Percentiles rank a stretch among this genome's conserved stretches.
phyloP scores from a whole-genome alignment of 2,329 filamentous ascomycete species.

The Zymoseptoria ardabiliae region DNA sequence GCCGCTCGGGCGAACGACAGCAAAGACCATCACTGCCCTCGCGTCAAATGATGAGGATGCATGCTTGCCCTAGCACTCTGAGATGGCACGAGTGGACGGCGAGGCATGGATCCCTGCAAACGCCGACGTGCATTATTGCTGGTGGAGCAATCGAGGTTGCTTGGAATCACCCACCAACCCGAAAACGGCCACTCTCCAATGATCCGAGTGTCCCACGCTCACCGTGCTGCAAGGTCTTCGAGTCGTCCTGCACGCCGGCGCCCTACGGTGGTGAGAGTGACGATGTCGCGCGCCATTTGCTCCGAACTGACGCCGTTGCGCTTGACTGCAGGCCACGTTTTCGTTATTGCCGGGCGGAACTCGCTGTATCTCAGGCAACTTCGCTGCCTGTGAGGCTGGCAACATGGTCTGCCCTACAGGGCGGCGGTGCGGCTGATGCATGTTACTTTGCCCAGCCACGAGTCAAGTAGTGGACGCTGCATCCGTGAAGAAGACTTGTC shows the following conservation, averaged over 20 bases:
- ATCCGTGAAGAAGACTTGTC: not conserved
- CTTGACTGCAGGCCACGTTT: not conserved
- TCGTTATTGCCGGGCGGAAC: not conserved
- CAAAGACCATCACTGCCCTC: not conserved
- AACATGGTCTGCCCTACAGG: not conserved
- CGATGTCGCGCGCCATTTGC: not conserved
- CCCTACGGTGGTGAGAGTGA: not conserved
- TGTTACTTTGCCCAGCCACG: not conserved
- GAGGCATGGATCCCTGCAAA: not conserved
- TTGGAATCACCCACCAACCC: not conserved
- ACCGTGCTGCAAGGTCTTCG: not conserved
- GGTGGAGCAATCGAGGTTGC: not conserved
- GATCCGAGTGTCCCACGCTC: not conserved
- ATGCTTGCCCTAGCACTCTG: not conserved
- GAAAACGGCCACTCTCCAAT: not conserved
- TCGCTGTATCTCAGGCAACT: not conserved
- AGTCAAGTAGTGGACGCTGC: not conserved
- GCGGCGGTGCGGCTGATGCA: not conserved
- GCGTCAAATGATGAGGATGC: not conserved
- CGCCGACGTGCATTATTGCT: not conserved
- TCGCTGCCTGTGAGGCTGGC: not conserved
- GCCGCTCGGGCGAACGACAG: not conserved
- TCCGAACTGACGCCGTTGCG: slow-evolving; percentile 1
- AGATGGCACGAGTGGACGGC: not conserved
- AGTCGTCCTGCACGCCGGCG: not conserved